Conservation (phyloP, 2,329 filamentous ascomycete genomes). For the Herpotrichia juniperi region DNA sequence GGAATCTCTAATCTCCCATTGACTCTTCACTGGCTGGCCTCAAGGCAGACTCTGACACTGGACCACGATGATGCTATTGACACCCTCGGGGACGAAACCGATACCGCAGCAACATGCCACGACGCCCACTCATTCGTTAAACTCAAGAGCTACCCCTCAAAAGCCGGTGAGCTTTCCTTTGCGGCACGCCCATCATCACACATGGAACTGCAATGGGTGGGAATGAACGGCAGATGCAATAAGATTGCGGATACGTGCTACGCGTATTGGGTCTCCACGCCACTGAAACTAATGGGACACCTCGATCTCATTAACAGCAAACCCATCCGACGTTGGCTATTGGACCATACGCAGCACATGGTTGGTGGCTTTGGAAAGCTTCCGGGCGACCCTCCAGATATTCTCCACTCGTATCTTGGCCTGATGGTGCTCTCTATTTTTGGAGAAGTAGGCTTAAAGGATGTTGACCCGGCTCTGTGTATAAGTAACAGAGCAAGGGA, state of each 20-base stretch:
- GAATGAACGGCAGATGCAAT: conserved; percentile 89
- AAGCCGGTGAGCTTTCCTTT: conserved; percentile 31
- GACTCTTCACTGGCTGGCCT: conserved; percentile 54
- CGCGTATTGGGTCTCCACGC: conserved; percentile 85
- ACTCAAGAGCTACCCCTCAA: conserved; percentile 31
- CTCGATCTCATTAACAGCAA: conserved; percentile 63
- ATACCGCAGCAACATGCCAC: conserved; percentile 47
- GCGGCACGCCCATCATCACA: conserved; percentile 66
- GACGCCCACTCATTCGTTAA: conserved; percentile 48
- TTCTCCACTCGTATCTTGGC: conserved; percentile 90
- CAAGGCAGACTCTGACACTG: conserved; percentile 52
- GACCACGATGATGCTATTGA: conserved; percentile 51
- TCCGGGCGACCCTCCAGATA: conserved; percentile 60
- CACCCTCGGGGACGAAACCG: conserved; percentile 44
- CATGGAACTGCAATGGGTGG: conserved; percentile 63
- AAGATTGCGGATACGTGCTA: conserved; percentile 97
- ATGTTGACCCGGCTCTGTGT: conserved; percentile 77
- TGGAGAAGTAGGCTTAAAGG: conserved; percentile 71
- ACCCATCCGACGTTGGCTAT: conserved; percentile 76
- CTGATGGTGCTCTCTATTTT: conserved; percentile 79
- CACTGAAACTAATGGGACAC: conserved; percentile 51
- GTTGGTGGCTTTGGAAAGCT: conserved; percentile 63
- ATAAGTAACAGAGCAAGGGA: conserved; percentile 65
- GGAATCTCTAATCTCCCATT: conserved; percentile 46
- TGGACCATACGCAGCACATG: conserved; percentile 84